Evolutionary conservation across 2,329 filamentous ascomycete species (phyloP).

Genomic region (Ramularia endophylla): DNA sequence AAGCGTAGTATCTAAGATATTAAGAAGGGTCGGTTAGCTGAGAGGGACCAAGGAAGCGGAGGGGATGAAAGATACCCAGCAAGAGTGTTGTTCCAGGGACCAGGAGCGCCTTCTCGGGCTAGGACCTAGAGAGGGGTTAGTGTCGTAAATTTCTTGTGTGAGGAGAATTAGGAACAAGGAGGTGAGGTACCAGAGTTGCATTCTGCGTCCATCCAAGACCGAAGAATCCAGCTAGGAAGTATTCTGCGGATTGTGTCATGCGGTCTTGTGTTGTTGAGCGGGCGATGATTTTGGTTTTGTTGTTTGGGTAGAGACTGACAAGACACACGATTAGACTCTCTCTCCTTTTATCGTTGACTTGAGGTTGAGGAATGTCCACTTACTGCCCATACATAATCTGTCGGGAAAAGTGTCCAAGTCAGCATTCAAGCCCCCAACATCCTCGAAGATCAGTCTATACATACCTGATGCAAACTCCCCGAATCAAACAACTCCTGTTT

Average conservation of each 20-base stretch:
- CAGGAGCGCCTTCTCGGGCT: constrained; percentile 54
- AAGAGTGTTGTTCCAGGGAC: constrained; percentile 58
- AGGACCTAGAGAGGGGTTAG: constrained; percentile 50
- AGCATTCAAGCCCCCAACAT: background rate
- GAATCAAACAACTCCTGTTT: constrained; percentile 56
- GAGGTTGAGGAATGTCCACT: too few relatives aligned
- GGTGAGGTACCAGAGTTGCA: constrained; percentile 19
- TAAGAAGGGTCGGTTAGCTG: too few relatives aligned
- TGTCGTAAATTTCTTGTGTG: background rate
- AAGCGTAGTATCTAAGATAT: too few relatives aligned
- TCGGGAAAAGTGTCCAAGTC: constrained; percentile 60
- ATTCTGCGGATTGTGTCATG: constrained; percentile 71
- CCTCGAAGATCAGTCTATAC: background rate
- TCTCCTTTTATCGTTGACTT: too few relatives aligned
- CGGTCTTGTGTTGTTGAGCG: constrained; percentile 70
- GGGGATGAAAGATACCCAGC: constrained; percentile 57
- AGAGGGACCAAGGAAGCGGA: too few relatives aligned
- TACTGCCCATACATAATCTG: constrained; percentile 63
- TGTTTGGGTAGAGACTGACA: constrained; percentile 57
- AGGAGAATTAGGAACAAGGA: too few relatives aligned
- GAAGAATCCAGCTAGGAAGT: constrained; percentile 75
- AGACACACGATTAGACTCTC: too few relatives aligned
- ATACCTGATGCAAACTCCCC: constrained; percentile 56
- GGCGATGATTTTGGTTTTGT: constrained; percentile 65
- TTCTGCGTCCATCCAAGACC: constrained; percentile 62